These are phyloP conservation scores for Neurospora terricola DNA, from an alignment of 495 filamentous ascomycete genomes.

Conservation along the genomic window DNA sequence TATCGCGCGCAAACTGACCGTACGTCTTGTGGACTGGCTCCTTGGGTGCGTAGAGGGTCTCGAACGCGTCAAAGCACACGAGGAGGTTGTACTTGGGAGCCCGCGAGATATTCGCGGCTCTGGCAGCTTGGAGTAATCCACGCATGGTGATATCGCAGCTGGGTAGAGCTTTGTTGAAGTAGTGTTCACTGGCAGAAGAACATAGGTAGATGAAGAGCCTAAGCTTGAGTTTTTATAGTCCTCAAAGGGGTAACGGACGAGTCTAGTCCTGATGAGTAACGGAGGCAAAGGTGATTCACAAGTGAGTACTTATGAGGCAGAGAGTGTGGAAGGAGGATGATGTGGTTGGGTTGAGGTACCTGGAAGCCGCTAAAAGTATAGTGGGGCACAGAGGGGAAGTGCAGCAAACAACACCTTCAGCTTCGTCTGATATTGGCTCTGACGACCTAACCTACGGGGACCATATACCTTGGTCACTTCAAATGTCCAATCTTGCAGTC, in stretches of 20 bases:
- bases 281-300: neutral
- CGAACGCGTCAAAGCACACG: conserved; percentile 67
- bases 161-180: neutral
- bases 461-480: neutral
- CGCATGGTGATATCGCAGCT: neutral
- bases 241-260: neutral
- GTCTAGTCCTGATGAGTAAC: neutral
- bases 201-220: neutral
- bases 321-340: neutral
- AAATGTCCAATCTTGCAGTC: conserved; percentile 8
- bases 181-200: neutral
- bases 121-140: neutral
- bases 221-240: neutral
- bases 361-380: neutral
- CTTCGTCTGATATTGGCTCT: neutral
- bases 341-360: neutral
- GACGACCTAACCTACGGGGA: neutral
- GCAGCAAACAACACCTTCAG: neutral
- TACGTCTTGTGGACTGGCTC: conserved; percentile 53
- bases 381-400: neutral
- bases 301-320: neutral
- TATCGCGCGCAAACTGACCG: conserved; percentile 42
- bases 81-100: conserved; percentile 37
- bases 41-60: conserved; percentile 60
- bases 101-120: neutral